Percentiles rank a stretch among this genome's conserved stretches.
Conservation (phyloP, 116 monocot species). For the Dioscorea cayenensis region DNA sequence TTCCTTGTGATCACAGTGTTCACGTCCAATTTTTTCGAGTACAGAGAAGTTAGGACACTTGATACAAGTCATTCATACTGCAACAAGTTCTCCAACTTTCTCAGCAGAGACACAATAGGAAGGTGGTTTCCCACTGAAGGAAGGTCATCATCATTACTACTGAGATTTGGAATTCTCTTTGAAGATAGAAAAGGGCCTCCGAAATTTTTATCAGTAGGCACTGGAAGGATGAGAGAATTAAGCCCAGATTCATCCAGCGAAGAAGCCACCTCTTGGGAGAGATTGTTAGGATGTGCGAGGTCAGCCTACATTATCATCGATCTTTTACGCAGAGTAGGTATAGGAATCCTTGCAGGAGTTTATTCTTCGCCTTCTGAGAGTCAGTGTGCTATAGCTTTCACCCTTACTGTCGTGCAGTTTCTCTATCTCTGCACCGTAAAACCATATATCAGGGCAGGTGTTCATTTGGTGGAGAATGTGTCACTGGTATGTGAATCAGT, state of each 20-base stretch:
- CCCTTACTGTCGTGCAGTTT: slow-evolving; percentile 1
- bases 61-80: slow-evolving; percentile 2
- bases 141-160: background rate
- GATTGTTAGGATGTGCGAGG: background rate
- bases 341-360: background rate
- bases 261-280: background rate
- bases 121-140: slow-evolving; percentile 3
- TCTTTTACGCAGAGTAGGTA: slow-evolving; percentile 5
- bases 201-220: background rate
- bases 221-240: slow-evolving; percentile 7
- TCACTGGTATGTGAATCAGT: slow-evolving; percentile 1
- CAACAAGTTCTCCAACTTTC: background rate
- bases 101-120: background rate
- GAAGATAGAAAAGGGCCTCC: slow-evolving; percentile 6
- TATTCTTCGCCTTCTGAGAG: background rate
- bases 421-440: slow-evolving; percentile 6
- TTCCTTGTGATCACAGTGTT: background rate
- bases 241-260: background rate
- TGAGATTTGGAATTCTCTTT: slow-evolving; percentile 6
- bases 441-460: slow-evolving; percentile 7
- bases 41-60: slow-evolving; percentile 2
- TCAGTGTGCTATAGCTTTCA: slow-evolving; percentile 2
- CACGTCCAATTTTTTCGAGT: background rate
- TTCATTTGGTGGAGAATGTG: slow-evolving; percentile 2
- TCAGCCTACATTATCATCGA: slow-evolving; percentile 1